Evolutionary conservation across 2,329 filamentous ascomycete species (phyloP).

Genomic region (Zelopaecilomyces penicillatus): DNA sequence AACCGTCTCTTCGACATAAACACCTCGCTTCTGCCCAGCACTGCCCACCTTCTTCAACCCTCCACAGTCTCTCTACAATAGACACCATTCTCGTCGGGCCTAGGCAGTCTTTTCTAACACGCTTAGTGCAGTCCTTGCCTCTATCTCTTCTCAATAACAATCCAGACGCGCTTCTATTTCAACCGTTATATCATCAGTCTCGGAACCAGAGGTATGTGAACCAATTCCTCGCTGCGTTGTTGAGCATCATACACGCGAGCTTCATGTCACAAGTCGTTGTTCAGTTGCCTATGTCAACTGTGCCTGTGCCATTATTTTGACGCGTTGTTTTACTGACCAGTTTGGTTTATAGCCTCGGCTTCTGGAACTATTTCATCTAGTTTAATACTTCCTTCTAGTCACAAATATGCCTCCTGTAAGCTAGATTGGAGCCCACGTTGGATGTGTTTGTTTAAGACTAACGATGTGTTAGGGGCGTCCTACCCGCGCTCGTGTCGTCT

Average conservation of each 20-base stretch:
- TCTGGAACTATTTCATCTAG: not conserved
- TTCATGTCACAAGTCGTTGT: too few relatives aligned
- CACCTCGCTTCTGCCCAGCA: constrained; percentile 22
- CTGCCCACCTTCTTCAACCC: constrained; percentile 16
- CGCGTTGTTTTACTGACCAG: too few relatives aligned
- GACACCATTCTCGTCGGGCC: constrained; percentile 10
- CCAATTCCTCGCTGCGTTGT: constrained; percentile 15
- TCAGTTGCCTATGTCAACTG: too few relatives aligned
- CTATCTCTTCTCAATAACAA: constrained; percentile 24
- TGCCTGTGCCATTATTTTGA: too few relatives aligned
- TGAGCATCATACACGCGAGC: not conserved
- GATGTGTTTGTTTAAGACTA: constrained; percentile 1
- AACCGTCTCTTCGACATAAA: constrained; percentile 24
- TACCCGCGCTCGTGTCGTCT: constrained; percentile 62
- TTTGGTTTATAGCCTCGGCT: not conserved
- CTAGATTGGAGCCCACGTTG: not conserved
- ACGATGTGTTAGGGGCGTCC: constrained; percentile 4
- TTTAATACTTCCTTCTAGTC: constrained; percentile 9
- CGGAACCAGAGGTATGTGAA: constrained; percentile 27
- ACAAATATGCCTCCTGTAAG: constrained; percentile 30
- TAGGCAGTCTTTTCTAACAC: constrained; percentile 20
- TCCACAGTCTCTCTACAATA: constrained; percentile 11
- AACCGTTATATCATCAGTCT: constrained; percentile 20
- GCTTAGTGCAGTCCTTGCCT: constrained; percentile 18
- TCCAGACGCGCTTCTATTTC: constrained; percentile 28